Conservation (phyloP, 257 asterid species). For the Penstemon barbatus region DNA sequence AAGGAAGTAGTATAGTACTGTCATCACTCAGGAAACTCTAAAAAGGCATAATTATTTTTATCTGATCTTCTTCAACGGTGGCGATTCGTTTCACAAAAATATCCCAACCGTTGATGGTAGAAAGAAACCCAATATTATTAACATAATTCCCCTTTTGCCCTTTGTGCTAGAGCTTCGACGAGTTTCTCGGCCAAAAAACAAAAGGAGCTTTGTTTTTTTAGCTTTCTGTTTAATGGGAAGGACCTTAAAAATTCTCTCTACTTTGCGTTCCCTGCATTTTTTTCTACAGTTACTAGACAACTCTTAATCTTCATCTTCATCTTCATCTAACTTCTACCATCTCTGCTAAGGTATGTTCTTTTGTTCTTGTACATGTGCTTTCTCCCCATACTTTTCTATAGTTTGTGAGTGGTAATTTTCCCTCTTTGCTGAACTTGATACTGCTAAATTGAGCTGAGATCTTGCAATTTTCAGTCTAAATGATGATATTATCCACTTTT, state of each 20-base stretch:
- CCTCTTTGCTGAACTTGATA: not conserved
- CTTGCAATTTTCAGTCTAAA: slow-evolving; percentile 9
- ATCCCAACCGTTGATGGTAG: slow-evolving; percentile 33
- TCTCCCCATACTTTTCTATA: not conserved
- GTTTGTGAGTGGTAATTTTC: no score
- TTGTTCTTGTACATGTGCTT: not conserved
- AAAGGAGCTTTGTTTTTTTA: slow-evolving; percentile 31
- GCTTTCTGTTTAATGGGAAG: slow-evolving; percentile 56
- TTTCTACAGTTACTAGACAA: slow-evolving; percentile 28
- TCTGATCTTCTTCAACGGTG: slow-evolving; percentile 33
- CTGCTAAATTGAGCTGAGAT: slow-evolving; percentile 35
- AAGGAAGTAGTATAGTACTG: slow-evolving; percentile 25
- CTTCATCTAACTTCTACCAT: slow-evolving; percentile 13
- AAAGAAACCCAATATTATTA: not conserved
- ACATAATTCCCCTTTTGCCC: slow-evolving; percentile 35
- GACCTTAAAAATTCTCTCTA: slow-evolving; percentile 50
- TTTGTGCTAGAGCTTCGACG: slow-evolving; percentile 13
- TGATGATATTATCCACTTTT: not conserved
- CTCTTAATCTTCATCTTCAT: slow-evolving; percentile 23
- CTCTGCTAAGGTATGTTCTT: slow-evolving; percentile 2
- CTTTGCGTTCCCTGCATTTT: slow-evolving; percentile 33
- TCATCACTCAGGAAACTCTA: slow-evolving; percentile 35
- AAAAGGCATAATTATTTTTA: slow-evolving; percentile 46
- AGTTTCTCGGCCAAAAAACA: slow-evolving; percentile 26
- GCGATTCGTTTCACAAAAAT: not conserved